Evolutionary conservation across 2,329 filamentous ascomycete genomes (phyloP).

Genomic region (Apiospora pterosperma): DNA sequence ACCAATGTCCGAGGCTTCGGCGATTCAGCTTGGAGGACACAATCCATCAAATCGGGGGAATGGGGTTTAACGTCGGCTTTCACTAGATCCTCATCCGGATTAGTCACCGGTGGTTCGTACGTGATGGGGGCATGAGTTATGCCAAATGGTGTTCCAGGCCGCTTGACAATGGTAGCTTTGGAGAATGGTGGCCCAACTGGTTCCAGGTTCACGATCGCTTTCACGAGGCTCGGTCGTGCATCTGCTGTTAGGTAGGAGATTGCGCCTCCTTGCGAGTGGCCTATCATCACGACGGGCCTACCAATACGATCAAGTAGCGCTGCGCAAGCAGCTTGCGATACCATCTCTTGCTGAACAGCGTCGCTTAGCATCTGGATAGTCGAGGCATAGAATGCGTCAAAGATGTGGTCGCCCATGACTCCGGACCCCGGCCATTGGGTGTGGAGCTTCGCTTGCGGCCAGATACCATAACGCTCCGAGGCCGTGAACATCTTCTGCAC

Average conservation of each 20-base stretch:
- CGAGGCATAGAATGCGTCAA: conserved; percentile 39
- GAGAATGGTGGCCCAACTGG: conserved; percentile 45
- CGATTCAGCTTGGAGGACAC: conserved; percentile 32
- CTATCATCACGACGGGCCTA: conserved; percentile 35
- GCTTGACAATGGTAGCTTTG: conserved; percentile 35
- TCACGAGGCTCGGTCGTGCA: conserved; percentile 35
- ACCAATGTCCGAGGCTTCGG: conserved; percentile 31
- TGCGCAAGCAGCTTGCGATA: conserved; percentile 35
- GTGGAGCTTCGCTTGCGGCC: conserved; percentile 36
- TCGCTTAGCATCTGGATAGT: conserved; percentile 34
- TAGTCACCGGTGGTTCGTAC: conserved; percentile 39
- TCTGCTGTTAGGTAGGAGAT: conserved; percentile 40
- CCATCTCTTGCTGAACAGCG: conserved; percentile 30
- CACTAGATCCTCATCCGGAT: conserved; percentile 31
- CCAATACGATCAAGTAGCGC: conserved; percentile 40
- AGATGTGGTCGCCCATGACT: conserved; percentile 34
- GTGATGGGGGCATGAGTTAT: conserved; percentile 45
- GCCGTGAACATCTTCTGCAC: conserved; percentile 37
- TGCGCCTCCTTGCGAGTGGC: conserved; percentile 44
- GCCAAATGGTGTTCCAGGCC: conserved; percentile 37
- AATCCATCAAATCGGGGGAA: conserved; percentile 19
- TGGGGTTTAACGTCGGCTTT: conserved; percentile 23
- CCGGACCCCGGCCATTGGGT: conserved; percentile 42
- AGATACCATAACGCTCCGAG: conserved; percentile 26
- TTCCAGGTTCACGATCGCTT: conserved; percentile 41